Evolutionary conservation across 176 grass and related monocot genomes (phyloP).

Genomic region (Eragrostis nindensis): DNA sequence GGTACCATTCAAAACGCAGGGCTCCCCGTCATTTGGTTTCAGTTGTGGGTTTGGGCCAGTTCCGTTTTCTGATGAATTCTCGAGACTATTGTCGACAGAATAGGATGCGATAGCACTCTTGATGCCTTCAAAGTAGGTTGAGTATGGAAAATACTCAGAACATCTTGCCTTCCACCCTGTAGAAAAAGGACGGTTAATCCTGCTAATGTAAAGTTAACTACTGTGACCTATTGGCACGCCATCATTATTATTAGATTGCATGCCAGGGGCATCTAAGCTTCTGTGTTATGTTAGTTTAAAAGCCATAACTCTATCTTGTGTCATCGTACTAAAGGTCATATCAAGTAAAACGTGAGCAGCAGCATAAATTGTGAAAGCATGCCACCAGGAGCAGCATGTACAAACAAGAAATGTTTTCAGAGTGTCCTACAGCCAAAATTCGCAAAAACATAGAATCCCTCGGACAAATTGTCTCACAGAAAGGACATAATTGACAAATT

Average conservation of each 20-base stretch:
- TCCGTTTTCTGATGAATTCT: conserved; percentile 85
- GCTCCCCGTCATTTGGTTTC: conserved; percentile 40
- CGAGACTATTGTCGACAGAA: conserved; percentile 34
- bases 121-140: conserved; percentile 74
- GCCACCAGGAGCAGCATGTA: conserved; percentile 12
- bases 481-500: neutral
- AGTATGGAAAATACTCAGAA: conserved; percentile 87
- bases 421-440: too few species aligned
- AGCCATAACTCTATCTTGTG: neutral
- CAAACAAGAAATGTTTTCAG: too few species aligned
- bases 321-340: neutral
- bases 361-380: conserved; percentile 3
- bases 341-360: neutral
- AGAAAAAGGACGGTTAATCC: conserved; percentile 41
- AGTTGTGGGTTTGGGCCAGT: conserved; percentile 34
- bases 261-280: neutral
- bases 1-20: conserved; percentile 56
- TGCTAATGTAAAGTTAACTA: conserved; percentile 6
- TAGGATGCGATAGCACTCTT: conserved; percentile 55
- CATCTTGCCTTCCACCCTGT: conserved; percentile 89
- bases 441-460: too few species aligned
- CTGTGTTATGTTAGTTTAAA: conserved; percentile 8
- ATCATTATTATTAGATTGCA: conserved; percentile 2
- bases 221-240: neutral
- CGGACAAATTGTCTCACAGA: neutral